A percentile compares a stretch with the other conserved stretches of the same genome.
phyloP scores from a whole-genome alignment of 495 filamentous ascomycete species.

The Penicillium turbatum region DNA sequence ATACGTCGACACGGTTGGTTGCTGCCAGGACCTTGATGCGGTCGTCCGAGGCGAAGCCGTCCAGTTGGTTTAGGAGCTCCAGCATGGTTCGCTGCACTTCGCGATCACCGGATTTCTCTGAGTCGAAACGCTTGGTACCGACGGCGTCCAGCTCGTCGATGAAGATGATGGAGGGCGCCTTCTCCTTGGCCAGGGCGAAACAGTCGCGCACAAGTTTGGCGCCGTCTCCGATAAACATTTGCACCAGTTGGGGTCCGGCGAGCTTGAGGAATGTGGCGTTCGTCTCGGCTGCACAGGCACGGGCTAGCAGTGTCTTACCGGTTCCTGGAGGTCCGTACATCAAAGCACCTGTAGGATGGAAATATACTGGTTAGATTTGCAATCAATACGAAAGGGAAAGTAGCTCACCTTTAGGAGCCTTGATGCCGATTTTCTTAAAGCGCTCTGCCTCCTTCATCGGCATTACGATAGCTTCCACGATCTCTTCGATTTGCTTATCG shows the following conservation, averaged over 20 bases:
- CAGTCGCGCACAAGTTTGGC: conserved; percentile 97
- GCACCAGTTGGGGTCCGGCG: conserved; percentile 95
- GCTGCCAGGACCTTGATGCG: conserved; percentile 98
- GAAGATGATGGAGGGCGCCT: conserved; percentile 98
- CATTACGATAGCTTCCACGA: conserved; percentile 99
- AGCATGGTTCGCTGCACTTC: conserved; percentile 99
- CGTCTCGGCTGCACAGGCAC: conserved; percentile 95
- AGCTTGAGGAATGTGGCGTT: conserved; percentile 99
- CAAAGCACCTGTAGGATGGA: conserved; percentile 64
- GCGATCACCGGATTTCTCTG: conserved; percentile 94
- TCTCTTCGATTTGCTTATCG: conserved; percentile 98
- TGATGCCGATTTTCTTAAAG: conserved; percentile 99
- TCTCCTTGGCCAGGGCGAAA: conserved; percentile 96
- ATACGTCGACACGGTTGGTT: conserved; percentile 95
- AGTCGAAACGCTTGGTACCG: conserved; percentile 98
- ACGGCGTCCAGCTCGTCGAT: conserved; percentile 98
- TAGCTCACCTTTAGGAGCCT: conserved; percentile 90
- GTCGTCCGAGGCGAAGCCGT: conserved; percentile 98
- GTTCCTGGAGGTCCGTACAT: conserved; percentile 99
- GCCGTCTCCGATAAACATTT: conserved; percentile 99
- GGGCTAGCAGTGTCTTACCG: conserved; percentile 93
- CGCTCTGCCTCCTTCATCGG: conserved; percentile 99
- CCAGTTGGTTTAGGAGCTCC: conserved; percentile 97
- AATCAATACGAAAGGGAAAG: neutral
- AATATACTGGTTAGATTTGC: conserved; percentile 15